Conservation (phyloP, 176 grass and related monocot genomes). For the bread wheat (Triticum aestivum) region DNA sequence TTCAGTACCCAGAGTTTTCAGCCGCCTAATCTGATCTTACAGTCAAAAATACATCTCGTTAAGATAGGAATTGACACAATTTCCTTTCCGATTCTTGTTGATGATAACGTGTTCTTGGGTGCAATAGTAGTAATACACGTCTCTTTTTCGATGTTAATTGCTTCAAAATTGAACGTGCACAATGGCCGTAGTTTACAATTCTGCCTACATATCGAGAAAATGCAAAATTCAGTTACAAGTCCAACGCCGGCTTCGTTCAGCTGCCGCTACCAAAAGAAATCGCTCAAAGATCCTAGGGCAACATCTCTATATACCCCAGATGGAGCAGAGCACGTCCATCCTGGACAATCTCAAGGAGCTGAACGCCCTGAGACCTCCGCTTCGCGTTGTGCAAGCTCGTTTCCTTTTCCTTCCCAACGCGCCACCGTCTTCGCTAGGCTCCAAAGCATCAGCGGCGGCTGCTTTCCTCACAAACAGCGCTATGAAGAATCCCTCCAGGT, state of each 20-base stretch:
- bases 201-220: background rate
- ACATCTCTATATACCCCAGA: slow-evolving; percentile 7
- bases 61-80: too few species aligned
- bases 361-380: slow-evolving; percentile 13
- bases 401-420: background rate
- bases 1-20: too few species aligned
- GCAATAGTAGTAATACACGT: background rate
- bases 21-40: too few species aligned
- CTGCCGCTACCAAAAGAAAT: background rate
- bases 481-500: slow-evolving; percentile 89
- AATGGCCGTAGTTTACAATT: background rate
- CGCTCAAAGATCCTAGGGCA: background rate
- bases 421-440: background rate
- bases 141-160: background rate
- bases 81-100: too few species aligned
- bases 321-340: slow-evolving; percentile 38
- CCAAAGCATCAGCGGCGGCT: background rate
- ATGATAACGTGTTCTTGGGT: too few species aligned
- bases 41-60: too few species aligned
- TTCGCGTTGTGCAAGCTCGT: background rate
- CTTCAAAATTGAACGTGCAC: background rate
- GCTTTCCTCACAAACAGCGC: slow-evolving; percentile 69
- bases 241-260: background rate
- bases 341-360: slow-evolving; percentile 54
- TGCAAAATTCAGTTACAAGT: background rate